Evolutionary conservation across 2,329 filamentous ascomycete genomes (phyloP), one percentile per base, ranked within the genome.

Genomic region (Xylariaceae sp.): DNA sequence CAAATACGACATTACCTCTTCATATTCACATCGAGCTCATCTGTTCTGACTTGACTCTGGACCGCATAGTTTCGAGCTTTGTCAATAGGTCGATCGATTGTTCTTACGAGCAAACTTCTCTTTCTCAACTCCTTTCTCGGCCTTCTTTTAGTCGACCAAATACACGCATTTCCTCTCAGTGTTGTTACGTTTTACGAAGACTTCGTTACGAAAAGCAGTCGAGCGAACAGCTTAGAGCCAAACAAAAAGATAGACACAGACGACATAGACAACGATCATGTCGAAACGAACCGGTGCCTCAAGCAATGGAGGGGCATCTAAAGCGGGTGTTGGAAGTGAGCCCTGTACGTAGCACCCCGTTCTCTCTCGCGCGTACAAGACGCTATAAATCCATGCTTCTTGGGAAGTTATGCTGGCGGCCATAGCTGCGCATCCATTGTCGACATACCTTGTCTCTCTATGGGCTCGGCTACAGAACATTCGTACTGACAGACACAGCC

Each of bases 201-300:
- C n/a, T n/a, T n/a, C n/a, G n/a, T 7, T 12, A 50, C 33, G 23
- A 36, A 19, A 49, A 47, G 21, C 40, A 16, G 48, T 37, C n/a
- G 39, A 43, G 14, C 6, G 34, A 37, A 29, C n/a, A n/a, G n/a
- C n/a, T n/a, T n/a, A 29, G 21, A 34, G 12, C 28, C 21, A 37
- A n/a, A 39, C 11, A 47, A 14, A 43, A 16, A 33, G 24, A 40
- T 19, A 26, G 43, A 34, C 23, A 33, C 17, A 46, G 5, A 45
- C 6, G 3, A 23, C n/a, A 33, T 17, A 55, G 26, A 40, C 41
- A 49, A 51, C 48, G 54, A 74, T 39, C 69, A 90, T 90, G 87
- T 89, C 87, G 61, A 87, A 85, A 78, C 78, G 87, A 79, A 81
- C 76, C 59, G 78, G 78, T 71, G 73, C 71, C 60, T 76, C 77